A percentile compares a stretch with the other conserved stretches of the same genome.
Evolutionary conservation across 192 early-diverging fungal genomes (phyloP).

Genomic region (Coemansia brasiliensis): DNA sequence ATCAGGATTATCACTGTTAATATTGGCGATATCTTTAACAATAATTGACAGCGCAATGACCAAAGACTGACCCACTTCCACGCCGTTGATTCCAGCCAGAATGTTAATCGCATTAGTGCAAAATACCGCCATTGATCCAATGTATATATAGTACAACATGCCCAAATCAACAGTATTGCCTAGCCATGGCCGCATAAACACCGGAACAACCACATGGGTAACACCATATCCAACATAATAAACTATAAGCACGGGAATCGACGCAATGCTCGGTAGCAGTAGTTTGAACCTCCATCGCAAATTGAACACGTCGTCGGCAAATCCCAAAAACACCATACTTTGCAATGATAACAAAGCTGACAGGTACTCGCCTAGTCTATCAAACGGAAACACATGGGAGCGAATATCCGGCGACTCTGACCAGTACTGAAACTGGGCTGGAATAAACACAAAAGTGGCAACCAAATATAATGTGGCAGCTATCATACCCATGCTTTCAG

Average conservation of each 20-base stretch:
- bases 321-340: slow-evolving; percentile 96
- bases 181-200: slow-evolving; percentile 72
- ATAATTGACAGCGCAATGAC: slow-evolving; percentile 86
- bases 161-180: slow-evolving; percentile 78
- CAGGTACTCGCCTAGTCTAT: slow-evolving; percentile 85
- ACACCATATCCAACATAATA: slow-evolving; percentile 89
- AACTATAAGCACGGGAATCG: slow-evolving; percentile 90
- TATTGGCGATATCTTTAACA: slow-evolving; percentile 49
- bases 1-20: slow-evolving; percentile 43
- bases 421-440: slow-evolving; percentile 89
- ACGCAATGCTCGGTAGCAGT: slow-evolving; percentile 87
- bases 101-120: slow-evolving; percentile 99
- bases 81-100: slow-evolving; percentile 95
- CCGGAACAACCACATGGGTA: slow-evolving; percentile 85
- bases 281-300: slow-evolving; percentile 96
- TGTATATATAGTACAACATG: slow-evolving; percentile 92
- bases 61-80: slow-evolving; percentile 91
- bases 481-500: slow-evolving; percentile 93
- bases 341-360: slow-evolving; percentile 88
- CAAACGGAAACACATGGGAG: slow-evolving; percentile 28
- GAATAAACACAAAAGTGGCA: slow-evolving; percentile 88
- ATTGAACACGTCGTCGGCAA: slow-evolving; percentile 97
- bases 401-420: neutral
- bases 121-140: slow-evolving; percentile 85
- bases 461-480: slow-evolving; percentile 86